Evolutionary conservation across 2,329 filamentous ascomycete genomes (phyloP).

Genomic region (Penicillium sp.): DNA sequence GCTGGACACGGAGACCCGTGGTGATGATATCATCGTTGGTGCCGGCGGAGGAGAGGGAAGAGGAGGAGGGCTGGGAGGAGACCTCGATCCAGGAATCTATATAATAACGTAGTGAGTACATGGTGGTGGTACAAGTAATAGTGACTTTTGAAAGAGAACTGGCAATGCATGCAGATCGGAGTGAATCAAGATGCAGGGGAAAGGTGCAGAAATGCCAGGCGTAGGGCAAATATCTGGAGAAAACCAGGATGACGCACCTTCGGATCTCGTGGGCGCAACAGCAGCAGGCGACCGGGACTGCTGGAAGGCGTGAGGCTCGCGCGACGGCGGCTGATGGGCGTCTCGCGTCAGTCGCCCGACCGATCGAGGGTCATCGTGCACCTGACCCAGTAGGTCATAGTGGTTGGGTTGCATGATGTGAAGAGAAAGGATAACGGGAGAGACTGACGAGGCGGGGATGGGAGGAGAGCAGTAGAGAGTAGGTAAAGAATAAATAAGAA

Average conservation of each 20-base stretch:
- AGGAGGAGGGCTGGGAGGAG: conserved; percentile 83
- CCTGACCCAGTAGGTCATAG: conserved; percentile 33
- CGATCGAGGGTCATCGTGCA: conserved; percentile 27
- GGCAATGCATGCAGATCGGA: too few species aligned
- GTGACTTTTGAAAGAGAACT: conserved; percentile 15
- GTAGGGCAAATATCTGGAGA: too few species aligned
- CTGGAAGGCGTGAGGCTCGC: too few species aligned
- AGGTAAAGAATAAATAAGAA: too few species aligned
- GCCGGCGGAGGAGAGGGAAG: conserved; percentile 71
- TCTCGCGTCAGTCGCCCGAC: conserved; percentile 30
- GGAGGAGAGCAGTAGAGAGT: too few species aligned
- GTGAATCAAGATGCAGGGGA: too few species aligned
- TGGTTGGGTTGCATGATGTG: conserved; percentile 34
- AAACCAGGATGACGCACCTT: conserved; percentile 33
- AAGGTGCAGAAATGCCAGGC: too few species aligned
- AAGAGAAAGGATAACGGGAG: too few species aligned
- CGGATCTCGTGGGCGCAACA: conserved; percentile 34
- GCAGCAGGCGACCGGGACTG: conserved; percentile 32
- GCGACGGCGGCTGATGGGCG: conserved; percentile 22
- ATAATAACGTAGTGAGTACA: conserved; percentile 41
- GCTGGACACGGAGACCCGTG: conserved; percentile 69
- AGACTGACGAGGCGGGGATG: too few species aligned
- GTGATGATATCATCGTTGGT: conserved; percentile 76
- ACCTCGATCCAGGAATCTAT: conserved; percentile 96
- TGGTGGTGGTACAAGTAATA: conserved; percentile 15